A percentile compares a stretch with the other conserved stretches of the same genome.
Evolutionary conservation across 345 rosid genomes (phyloP).

Genomic region (Gossypium sturtianum): DNA sequence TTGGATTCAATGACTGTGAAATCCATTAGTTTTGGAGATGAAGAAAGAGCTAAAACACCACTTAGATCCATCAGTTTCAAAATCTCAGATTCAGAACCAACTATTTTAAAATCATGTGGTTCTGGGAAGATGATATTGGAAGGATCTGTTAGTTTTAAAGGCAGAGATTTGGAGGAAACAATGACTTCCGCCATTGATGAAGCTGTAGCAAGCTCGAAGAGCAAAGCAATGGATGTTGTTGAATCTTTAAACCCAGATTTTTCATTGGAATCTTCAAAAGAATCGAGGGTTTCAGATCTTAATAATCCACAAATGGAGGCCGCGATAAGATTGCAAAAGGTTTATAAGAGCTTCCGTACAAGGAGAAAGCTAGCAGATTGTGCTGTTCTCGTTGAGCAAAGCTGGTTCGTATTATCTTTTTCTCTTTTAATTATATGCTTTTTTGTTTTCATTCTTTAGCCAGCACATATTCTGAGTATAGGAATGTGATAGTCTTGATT

Average conservation of each 20-base stretch:
- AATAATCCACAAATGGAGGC: conserved; percentile 68
- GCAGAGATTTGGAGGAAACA: conserved; percentile 46
- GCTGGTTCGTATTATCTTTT: conserved; percentile 46
- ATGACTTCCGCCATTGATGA: conserved; percentile 27
- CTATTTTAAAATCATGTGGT: conserved; percentile 52
- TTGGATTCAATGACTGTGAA: conserved; percentile 68
- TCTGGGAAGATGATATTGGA: conserved; percentile 76
- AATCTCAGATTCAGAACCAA: conserved; percentile 43
- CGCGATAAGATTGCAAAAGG: conserved; percentile 82
- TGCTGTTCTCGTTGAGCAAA: conserved; percentile 79
- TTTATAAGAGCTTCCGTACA: conserved; percentile 88
- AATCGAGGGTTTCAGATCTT: conserved; percentile 37
- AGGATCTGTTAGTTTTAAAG: conserved; percentile 73
- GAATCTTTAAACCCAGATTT: conserved; percentile 11
- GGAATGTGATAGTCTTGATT: not conserved
- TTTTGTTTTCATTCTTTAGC: no score
- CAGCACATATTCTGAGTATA: not conserved
- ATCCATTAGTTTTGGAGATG: conserved; percentile 71
- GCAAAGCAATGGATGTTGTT: conserved; percentile 10
- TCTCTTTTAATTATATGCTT: no score
- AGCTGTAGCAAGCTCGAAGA: not conserved
- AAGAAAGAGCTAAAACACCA: conserved; percentile 46
- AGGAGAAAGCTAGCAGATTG: conserved; percentile 95
- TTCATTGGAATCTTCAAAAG: not conserved
- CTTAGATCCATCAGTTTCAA: conserved; percentile 66